These are phyloP conservation scores for Penicillium silybi DNA, from an alignment of 495 filamentous ascomycete species.

Conservation along the genomic window DNA sequence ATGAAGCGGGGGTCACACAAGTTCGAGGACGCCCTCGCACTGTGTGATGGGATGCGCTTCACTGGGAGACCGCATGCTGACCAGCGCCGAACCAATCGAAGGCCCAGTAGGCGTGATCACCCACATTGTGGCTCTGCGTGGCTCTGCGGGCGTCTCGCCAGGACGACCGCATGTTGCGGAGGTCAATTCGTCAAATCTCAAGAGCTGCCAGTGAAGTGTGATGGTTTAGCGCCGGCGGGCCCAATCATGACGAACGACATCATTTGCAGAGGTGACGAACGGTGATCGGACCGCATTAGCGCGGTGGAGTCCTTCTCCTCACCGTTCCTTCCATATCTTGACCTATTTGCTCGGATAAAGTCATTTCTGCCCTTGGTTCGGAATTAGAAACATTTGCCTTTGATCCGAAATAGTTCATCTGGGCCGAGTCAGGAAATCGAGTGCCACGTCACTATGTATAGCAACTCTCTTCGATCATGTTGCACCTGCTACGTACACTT, in stretches of 20 bases:
- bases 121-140: not conserved
- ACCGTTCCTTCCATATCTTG: not conserved
- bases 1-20: slow-evolving; percentile 17
- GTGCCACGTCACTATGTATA: not conserved
- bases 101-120: not conserved
- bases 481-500: not conserved
- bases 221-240: slow-evolving; percentile 20
- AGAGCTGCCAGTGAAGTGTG: slow-evolving; percentile 14
- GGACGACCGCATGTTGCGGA: not conserved
- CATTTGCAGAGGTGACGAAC: slow-evolving; percentile 13
- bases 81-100: slow-evolving; percentile 11
- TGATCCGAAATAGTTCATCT: not conserved
- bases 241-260: slow-evolving; percentile 14
- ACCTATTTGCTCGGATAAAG: not conserved
- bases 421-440: not conserved
- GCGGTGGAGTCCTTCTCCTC: slow-evolving; percentile 1
- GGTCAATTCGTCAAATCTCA: not conserved
- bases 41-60: slow-evolving; percentile 14
- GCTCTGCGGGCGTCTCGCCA: slow-evolving; percentile 7
- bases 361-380: not conserved
- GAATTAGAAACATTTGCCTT: not conserved
- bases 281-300: slow-evolving; percentile 31
- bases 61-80: not conserved
- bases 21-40: not conserved
- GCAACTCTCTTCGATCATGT: not conserved